Percentiles rank a stretch among this genome's conserved stretches.
phyloP scores from a whole-genome alignment of 2,329 filamentous ascomycete genomes.

The Knoxdaviesia proteae region DNA sequence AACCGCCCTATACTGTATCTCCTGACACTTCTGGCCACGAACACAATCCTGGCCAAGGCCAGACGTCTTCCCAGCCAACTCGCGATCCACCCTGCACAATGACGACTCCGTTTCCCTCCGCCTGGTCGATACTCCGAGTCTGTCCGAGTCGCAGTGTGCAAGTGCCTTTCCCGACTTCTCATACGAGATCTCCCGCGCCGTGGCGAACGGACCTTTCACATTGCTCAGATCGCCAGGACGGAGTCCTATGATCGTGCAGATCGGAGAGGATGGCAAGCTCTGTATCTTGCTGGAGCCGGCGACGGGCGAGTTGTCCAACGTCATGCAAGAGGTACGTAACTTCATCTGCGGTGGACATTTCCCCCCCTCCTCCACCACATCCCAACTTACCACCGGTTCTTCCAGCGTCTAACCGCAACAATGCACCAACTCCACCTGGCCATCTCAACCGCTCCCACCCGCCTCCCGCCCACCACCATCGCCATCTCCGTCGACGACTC shows the following conservation, averaged over 20 bases:
- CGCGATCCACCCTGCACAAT: too few species aligned
- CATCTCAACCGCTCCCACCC: constrained; percentile 24
- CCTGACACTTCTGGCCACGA: too few species aligned
- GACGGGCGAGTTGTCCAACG: constrained; percentile 17
- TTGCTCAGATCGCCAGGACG: constrained; percentile 13
- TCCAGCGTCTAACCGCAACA: constrained; percentile 24
- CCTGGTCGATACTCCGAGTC: too few species aligned
- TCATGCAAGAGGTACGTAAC: constrained; percentile 18
- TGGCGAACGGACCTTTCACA: constrained; percentile 21
- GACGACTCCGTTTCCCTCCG: too few species aligned
- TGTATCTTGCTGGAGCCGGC: constrained; percentile 22
- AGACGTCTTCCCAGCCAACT: too few species aligned
- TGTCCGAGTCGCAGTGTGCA: too few species aligned
- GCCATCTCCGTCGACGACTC: constrained; percentile 29
- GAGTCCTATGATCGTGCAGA: constrained; percentile 10
- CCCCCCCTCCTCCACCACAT: background rate
- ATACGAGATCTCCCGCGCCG: constrained; percentile 22
- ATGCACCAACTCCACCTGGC: constrained; percentile 32
- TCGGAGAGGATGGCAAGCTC: constrained; percentile 11
- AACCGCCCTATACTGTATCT: too few species aligned
- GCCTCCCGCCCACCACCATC: constrained; percentile 28
- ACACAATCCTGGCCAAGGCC: too few species aligned
- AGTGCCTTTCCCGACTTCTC: constrained; percentile 23
- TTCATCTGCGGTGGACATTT: background rate
- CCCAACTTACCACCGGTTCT: constrained; percentile 6